Evolutionary conservation across 2,329 filamentous ascomycete genomes (phyloP).

Genomic region (Fusarium oxysporum): DNA sequence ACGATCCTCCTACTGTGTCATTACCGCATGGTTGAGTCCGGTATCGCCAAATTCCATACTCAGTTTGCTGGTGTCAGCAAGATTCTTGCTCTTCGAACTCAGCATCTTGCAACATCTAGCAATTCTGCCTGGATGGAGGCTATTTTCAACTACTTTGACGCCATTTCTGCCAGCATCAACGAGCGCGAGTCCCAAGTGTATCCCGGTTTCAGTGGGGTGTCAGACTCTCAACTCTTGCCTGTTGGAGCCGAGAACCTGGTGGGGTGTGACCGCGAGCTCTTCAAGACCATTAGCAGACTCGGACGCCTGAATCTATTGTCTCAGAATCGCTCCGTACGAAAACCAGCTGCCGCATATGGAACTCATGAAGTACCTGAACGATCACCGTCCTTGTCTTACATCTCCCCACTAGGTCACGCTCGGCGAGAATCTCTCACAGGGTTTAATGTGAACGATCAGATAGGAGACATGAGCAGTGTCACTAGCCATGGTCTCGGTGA

Average conservation of each 20-base stretch:
- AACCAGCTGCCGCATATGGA: conserved; percentile 33
- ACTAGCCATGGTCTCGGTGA: conserved; percentile 72
- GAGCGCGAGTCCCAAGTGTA: conserved; percentile 87
- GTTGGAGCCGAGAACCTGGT: conserved; percentile 84
- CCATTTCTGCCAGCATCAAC: conserved; percentile 91
- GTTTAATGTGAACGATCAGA: conserved; percentile 42
- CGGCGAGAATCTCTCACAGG: conserved; percentile 53
- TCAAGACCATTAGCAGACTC: conserved; percentile 86
- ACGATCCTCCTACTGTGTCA: conserved; percentile 90
- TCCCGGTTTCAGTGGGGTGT: conserved; percentile 70
- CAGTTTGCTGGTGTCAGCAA: conserved; percentile 95
- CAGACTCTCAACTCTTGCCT: conserved; percentile 62
- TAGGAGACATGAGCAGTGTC: conserved; percentile 51
- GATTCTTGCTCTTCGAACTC: conserved; percentile 78
- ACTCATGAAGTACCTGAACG: conserved; percentile 38
- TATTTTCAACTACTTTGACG: conserved; percentile 94
- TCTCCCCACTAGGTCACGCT: conserved; percentile 56
- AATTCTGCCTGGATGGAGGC: conserved; percentile 92
- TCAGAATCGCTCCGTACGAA: conserved; percentile 71
- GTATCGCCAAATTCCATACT: conserved; percentile 91
- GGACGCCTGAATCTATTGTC: conserved; percentile 87
- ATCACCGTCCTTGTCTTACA: conserved; percentile 53
- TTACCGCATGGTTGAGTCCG: conserved; percentile 93
- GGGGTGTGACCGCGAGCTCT: conserved; percentile 87
- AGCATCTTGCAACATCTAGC: conserved; percentile 62